Evolutionary conservation across 768 basidiomycete species (phyloP), one percentile per base, ranked within the genome.

Genomic region (Podaxis mareebaensis): DNA sequence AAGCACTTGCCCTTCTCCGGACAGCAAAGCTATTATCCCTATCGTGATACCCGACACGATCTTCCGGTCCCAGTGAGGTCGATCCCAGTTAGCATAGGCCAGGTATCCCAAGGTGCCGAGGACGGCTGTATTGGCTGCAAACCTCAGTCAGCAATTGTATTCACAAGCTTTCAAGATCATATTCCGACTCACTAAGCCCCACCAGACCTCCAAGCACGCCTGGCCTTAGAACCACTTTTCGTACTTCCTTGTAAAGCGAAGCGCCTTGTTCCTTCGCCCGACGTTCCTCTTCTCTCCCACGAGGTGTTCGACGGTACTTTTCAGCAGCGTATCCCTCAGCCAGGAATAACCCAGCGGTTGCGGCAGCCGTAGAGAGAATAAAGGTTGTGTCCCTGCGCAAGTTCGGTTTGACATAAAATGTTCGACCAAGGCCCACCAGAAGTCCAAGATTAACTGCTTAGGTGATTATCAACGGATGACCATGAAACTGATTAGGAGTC

Each of bases 361-460:
- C 77, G 49, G 84, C 81, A 64, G 85, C 74, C 44, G 85, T 75
- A 62, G 85, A 76, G 58, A 85, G 75, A 70, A 92, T 71, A 58
- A 81, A 72, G 65, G 79, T 72, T 53, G 84, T 73, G 71, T 91
- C 85, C 59, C 80, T 78, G 22, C 88, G 87, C 30, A 89, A 78
- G 56, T 82, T 76, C 20, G 88, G 87, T 36, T 84, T 76, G 3
- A 78, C 79, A 74, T 91, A 92, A 67, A 89, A 85, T 7, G 81
- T 77, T 67, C 87, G 89, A 3, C 87, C 85, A 22, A 85, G 78
- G 8, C 83, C 82, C 1, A 83, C 83, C 28, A 92, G 68, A 20
- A 92, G 73, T 20, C 91, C 91, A 66, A 92, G 75, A 73, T 93
- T 93, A 53, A 90, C 90, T 91, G 61, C 0, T 7, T 56, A 33